phyloP scores from a whole-genome alignment of 352 stramenopile genomes.

The Globisporangium carolinianum region DNA sequence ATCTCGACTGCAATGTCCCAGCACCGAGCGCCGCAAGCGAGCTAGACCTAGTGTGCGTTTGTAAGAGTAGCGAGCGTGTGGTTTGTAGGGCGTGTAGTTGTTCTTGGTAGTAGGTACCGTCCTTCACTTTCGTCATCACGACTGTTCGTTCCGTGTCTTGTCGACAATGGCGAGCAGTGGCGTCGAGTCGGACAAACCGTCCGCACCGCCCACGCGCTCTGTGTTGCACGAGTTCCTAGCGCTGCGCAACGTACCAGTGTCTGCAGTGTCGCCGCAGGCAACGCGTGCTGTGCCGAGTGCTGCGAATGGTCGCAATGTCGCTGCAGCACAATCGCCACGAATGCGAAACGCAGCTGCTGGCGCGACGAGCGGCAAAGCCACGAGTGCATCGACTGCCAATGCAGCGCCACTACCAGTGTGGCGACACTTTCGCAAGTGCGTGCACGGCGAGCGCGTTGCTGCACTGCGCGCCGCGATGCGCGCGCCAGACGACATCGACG shows the following conservation, averaged over 20 bases:
- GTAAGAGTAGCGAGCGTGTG: background rate
- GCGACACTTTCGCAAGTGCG: slow-evolving; percentile 34
- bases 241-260: slow-evolving; percentile 4
- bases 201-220: background rate
- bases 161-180: slow-evolving; percentile 1
- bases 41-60: background rate
- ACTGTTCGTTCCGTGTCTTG: background rate
- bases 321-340: background rate
- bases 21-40: slow-evolving; percentile 1
- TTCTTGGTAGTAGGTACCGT: background rate
- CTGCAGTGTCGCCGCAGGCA: background rate
- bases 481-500: slow-evolving; percentile 28
- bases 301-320: background rate
- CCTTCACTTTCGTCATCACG: too few species aligned
- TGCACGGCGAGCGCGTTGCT: slow-evolving; percentile 20
- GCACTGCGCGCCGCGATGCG: slow-evolving; percentile 26
- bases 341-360: background rate
- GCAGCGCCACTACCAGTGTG: slow-evolving; percentile 17
- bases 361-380: too few species aligned
- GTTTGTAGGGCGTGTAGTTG: background rate
- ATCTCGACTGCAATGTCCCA: slow-evolving; percentile 30
- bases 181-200: background rate
- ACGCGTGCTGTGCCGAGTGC: too few species aligned
- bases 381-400: background rate
- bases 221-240: slow-evolving; percentile 7